Evolutionary conservation across 2,329 filamentous ascomycete species (phyloP), one percentile per base, ranked within the genome.

Genomic region (Fusarium vanettenii): DNA sequence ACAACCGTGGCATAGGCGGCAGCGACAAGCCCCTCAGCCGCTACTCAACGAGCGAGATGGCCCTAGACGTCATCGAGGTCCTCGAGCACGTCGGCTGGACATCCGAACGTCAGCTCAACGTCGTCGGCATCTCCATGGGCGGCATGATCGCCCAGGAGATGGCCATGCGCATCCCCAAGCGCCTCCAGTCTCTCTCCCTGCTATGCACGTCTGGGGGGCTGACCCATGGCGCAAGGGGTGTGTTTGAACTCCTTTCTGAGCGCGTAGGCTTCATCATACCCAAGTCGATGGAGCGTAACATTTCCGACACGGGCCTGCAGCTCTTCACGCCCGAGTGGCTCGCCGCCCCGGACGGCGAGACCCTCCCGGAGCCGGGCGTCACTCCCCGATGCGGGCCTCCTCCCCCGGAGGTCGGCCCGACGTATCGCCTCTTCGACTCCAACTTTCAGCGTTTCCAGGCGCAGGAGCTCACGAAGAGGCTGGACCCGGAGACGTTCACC

Each of bases 61-160:
- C 95, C 25, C 89, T 87, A 70, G 95, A 98, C 83, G 83, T 90
- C 27, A 80, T 95, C 73, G 94, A 97, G 78, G 85, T 97, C 20
- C 81, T 90, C 31, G 88, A 92, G 74, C 89, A 93, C 77, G 81
- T 97, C 11, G 91, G 90, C 72, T 97, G 94, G 93, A 91, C 80
- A 10, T 80, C 68, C 57, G 82, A 64, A 73, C 87, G 80, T 77
- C 86, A 77, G 84, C 87, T 85, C 81, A 91, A 98, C 84, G 81
- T 97, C 62, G 86, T 93, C 37, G 95, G 95, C 66, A 91, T 96
- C 74, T 94, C 92, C 69, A 93, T 97, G 89, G 95, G 95, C 73
- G 95, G 95, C 79, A 97, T 98, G 95, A 96, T 98, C 78, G 91
- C 94, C 3, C 95, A 97, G 83, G 95, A 98, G 84, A 80, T 98